Evolutionary conservation across 495 filamentous ascomycete species (phyloP), one percentile per base, ranked within the genome.

Genomic region (Hypoxylon subgilvum): DNA sequence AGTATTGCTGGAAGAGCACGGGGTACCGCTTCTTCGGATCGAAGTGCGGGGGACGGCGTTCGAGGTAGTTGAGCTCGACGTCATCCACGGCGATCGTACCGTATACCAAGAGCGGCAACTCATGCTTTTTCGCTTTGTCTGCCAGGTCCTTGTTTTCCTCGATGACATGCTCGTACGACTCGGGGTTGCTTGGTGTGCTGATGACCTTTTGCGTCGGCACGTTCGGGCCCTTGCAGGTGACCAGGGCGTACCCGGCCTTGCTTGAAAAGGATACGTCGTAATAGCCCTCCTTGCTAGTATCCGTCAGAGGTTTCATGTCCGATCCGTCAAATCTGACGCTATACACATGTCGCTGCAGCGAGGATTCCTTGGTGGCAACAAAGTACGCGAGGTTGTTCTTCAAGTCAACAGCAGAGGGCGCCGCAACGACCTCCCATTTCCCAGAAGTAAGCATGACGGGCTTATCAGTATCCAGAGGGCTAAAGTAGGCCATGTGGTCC

Each of bases 151-250:
- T 50, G 64, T 98, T 98, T 41, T 90, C 81, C 61, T 97, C 93
- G 27, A 96, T 82, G 7, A 82, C 72, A 40, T 86, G 74, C 57
- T 89, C 84, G 56, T 86, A 88, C 34, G 76, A 66, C 13, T 82
- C 71, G 2, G 80, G 60, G 55, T 86, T 90, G 53, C 84, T 84
- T 10, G 88, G 87, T 0, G 90, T 96, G 74, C 84, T 91, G 64
- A 96, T 82, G 22, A 98, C 84, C 63, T 92, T 89, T 73, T 98
- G 94, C 85, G 89, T 95, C 0, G 94, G 94, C 38, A 97, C 88
- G 12, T 82, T 81, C 1, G 94, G 95, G 3, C 94, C 94, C 38
- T 85, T 73, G 69, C 96, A 96, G 35, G 84, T 84, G 16, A 97
- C 74, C 18, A 98, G 74, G 8, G 85, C 90, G 68, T 92, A 97